phyloP scores from a whole-genome alignment of 1,284 basidiomycete species.

The Fomitopsis schrenkii region DNA sequence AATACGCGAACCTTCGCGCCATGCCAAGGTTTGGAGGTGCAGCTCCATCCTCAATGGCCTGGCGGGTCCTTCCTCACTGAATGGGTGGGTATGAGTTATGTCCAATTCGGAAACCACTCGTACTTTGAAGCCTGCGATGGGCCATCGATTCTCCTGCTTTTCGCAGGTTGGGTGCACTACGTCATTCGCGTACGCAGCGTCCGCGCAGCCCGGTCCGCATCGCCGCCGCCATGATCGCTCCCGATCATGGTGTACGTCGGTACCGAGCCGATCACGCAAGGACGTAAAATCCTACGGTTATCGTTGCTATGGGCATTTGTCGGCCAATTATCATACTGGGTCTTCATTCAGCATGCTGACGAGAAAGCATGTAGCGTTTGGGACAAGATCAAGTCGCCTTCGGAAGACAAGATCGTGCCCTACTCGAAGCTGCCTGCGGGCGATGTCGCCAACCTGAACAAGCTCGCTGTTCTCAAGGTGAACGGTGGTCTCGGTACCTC shows the following conservation, averaged over 20 bases:
- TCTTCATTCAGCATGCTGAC: background rate
- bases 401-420: slow-evolving; percentile 88
- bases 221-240: background rate
- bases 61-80: no score
- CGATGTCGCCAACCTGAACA: slow-evolving; percentile 77
- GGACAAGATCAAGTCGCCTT: slow-evolving; percentile 96
- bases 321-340: background rate
- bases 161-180: background rate
- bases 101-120: no score
- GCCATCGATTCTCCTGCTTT: background rate
- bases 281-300: background rate
- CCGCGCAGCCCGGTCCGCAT: background rate
- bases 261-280: background rate
- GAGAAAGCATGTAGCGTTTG: slow-evolving; percentile 64
- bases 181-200: background rate
- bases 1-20: background rate
- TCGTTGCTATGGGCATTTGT: background rate
- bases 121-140: background rate
- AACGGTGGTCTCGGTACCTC: slow-evolving; percentile 99
- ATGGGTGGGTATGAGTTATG: no score
- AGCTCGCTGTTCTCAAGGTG: slow-evolving; percentile 98
- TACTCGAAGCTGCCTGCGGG: slow-evolving; percentile 72
- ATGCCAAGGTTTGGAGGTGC: no score
- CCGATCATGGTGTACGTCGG: background rate
- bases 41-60: no score